A percentile compares a stretch with the other conserved stretches of the same genome.
phyloP scores from a whole-genome alignment of 371 early-diverging fungal species.

The Synchytrium microbalum region DNA sequence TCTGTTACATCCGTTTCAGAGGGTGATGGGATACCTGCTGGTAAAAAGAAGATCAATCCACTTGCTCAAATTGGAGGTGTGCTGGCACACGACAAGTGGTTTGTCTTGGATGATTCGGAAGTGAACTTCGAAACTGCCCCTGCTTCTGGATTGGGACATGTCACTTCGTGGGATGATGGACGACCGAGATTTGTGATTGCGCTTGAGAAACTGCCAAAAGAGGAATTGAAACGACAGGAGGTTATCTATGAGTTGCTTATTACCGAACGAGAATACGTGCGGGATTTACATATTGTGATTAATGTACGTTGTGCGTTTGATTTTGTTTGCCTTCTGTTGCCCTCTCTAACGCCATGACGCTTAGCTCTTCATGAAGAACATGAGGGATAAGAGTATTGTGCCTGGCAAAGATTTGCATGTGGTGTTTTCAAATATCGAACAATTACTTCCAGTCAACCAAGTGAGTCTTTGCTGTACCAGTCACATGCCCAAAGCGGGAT shows the following conservation, averaged over 20 bases:
- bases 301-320: conserved; percentile 3
- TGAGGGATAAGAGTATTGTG: conserved; percentile 9
- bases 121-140: conserved; percentile 8
- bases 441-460: conserved; percentile 15
- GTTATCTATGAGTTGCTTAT: conserved; percentile 17
- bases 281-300: conserved; percentile 15
- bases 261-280: conserved; percentile 15
- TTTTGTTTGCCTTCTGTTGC: neutral
- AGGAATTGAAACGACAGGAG: conserved; percentile 11
- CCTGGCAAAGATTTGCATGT: neutral
- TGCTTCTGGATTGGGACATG: conserved; percentile 1
- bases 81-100: conserved; percentile 10
- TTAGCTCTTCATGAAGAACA: neutral
- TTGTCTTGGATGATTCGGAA: conserved; percentile 4
- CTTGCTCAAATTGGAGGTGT: conserved; percentile 10
- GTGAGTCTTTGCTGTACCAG: neutral
- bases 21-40: no score
- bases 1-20: no score
- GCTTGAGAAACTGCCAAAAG: neutral
- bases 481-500: no score
- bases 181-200: conserved; percentile 8
- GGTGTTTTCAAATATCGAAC: conserved; percentile 17
- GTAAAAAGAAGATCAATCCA: neutral
- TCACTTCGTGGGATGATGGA: conserved; percentile 1
- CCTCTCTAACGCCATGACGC: conserved; percentile 1